Evolutionary conservation across 306 rosid genomes (phyloP).

Genomic region (Ormosia semicastrata): DNA sequence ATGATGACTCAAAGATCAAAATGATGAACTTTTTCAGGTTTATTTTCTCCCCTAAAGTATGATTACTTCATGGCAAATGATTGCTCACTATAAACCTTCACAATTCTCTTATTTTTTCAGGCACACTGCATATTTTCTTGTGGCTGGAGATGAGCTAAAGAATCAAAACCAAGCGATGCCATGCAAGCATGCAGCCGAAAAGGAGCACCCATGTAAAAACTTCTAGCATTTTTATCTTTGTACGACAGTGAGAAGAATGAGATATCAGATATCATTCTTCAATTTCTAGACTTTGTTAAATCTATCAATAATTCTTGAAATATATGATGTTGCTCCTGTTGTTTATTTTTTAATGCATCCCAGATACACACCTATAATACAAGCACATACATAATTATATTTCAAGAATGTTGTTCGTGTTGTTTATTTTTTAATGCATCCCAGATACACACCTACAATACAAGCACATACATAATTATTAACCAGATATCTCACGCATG

Average conservation of each 20-base stretch:
- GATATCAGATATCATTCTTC: not conserved
- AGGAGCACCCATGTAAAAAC: conserved; percentile 33
- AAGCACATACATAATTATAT: too few relatives aligned
- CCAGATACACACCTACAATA: too few relatives aligned
- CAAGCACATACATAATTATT: too few relatives aligned
- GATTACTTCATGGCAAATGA: not conserved
- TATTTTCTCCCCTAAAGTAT: not conserved
- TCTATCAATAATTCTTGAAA: not conserved
- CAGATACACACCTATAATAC: too few relatives aligned
- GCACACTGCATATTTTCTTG: conserved; percentile 89
- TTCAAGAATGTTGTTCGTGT: too few relatives aligned
- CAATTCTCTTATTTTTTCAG: conserved; percentile 36
- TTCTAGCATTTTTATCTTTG: not conserved
- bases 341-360: not conserved
- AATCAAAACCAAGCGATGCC: conserved; percentile 46
- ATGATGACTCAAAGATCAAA: conserved; percentile 66
- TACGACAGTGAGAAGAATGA: not conserved
- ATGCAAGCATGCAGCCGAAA: conserved; percentile 52
- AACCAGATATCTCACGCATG: too few relatives aligned
- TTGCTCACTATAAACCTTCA: not conserved
- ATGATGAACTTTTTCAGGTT: conserved; percentile 77
- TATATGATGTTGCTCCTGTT: not conserved
- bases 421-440: not conserved
- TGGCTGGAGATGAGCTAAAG: conserved; percentile 75
- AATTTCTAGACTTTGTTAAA: not conserved